Conservation (phyloP, 2,329 filamentous ascomycete genomes). For the Pseudophaeomoniella oleicola region DNA sequence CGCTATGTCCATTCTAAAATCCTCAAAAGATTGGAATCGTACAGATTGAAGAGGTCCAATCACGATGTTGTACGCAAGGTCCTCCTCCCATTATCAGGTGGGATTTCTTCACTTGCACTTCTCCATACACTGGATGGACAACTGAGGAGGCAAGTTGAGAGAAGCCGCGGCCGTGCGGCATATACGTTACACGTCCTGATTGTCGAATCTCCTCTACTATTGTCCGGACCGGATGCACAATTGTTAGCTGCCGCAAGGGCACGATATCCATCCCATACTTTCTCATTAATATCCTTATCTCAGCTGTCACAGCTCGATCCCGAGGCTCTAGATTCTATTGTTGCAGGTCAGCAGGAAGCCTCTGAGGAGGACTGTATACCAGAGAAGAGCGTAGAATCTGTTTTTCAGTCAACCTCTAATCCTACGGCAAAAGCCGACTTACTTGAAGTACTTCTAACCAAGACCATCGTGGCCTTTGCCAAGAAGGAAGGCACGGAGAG, state of each 20-base stretch:
- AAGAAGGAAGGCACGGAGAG: constrained; percentile 47
- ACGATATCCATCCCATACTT: constrained; percentile 36
- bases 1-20: constrained; percentile 66
- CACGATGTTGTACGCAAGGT: constrained; percentile 38
- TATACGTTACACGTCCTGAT: constrained; percentile 45
- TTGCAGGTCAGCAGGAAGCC: not conserved
- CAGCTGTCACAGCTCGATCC: constrained; percentile 36
- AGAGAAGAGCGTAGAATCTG: constrained; percentile 2
- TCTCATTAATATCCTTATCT: constrained; percentile 50
- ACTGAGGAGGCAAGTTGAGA: constrained; percentile 48
- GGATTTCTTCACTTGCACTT: constrained; percentile 64
- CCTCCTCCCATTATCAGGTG: constrained; percentile 69
- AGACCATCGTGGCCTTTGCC: constrained; percentile 55
- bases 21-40: constrained; percentile 60
- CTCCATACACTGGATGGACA: constrained; percentile 62
- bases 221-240: constrained; percentile 23
- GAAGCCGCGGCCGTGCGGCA: constrained; percentile 44
- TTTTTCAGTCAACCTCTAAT: constrained; percentile 16
- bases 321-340: not conserved
- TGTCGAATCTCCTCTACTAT: constrained; percentile 23
- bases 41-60: constrained; percentile 31
- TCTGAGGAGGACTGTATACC: not conserved
- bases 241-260: constrained; percentile 7
- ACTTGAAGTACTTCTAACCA: constrained; percentile 52
- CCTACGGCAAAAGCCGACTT: constrained; percentile 69